Evolutionary conservation across 2,329 filamentous ascomycete genomes (phyloP), one percentile per base, ranked within the genome.

Genomic region (Cladosporium sp.): DNA sequence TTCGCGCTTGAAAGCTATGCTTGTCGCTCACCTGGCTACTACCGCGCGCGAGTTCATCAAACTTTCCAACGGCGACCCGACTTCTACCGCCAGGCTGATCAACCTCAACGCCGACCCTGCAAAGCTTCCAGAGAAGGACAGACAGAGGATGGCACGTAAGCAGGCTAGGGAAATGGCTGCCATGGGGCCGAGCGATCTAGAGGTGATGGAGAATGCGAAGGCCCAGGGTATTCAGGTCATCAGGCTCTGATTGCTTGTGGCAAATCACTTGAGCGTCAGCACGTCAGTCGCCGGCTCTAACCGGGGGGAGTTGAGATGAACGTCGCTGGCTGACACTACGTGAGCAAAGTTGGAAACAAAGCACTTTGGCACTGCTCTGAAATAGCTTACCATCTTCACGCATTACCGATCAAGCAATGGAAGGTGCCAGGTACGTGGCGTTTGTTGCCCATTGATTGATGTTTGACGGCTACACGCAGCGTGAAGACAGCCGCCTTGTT

Each of bases 1-100:
- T 24, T 2, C 15, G 7, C n/a, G 14, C 4, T 15, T 28, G 10
- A 63, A 55, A 41, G n/a, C n/a, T 4, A 6, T 12, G 47, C 49
- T 63, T 18, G 24, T 63, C 21, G 24, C 18, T 12, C 47, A 54
- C 34, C 32, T 55, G 14, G 49, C 34, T 32, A 15, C 49, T 12
- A 34, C 60, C n/a, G 60, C 60, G 21, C 60, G 49, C 30, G 60
- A 55, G 14, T 44, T 21, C 24, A n/a, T 14, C 24, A 63, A 63
- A 14, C 32, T 41, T 24, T 18, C n/a, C 18, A 21, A 52, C 14
- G 32, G 32, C 12, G 60, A 63, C 24, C 47, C 34, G 26, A 54
- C 60, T n/a, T 18, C n/a, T 6, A 44, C 60, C 2, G 24, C 24
- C 5, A 63, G 30, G 34, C 24, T 18, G 24, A 41, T 41, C n/a